Conservation (phyloP, 768 basidiomycete species). For the Pleurotus ostreatus region DNA sequence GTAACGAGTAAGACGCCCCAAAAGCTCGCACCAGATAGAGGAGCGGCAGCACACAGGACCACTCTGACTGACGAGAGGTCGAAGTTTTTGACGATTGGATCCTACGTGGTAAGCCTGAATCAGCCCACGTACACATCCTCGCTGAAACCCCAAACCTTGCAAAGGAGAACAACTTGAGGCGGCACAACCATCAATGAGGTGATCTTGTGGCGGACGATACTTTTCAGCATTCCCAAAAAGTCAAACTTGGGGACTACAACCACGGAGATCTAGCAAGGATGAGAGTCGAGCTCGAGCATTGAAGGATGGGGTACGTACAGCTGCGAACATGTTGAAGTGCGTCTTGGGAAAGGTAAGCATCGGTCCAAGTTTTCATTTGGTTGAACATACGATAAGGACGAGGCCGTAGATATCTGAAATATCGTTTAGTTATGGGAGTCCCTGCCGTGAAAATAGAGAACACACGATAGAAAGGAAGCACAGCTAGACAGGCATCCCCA, state of each 20-base stretch:
- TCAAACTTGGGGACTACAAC: slow-evolving; percentile 63
- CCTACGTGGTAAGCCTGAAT: slow-evolving; percentile 25
- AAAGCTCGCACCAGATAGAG: slow-evolving; percentile 33
- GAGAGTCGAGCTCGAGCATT: neutral
- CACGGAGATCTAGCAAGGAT: slow-evolving; percentile 36
- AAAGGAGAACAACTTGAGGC: slow-evolving; percentile 51
- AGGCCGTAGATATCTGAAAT: slow-evolving; percentile 62
- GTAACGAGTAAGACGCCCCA: too few species aligned
- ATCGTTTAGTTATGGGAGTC: neutral
- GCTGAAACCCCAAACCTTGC: slow-evolving; percentile 37
- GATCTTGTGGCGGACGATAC: slow-evolving; percentile 57
- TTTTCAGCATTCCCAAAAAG: slow-evolving; percentile 54
- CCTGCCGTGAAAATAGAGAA: neutral
- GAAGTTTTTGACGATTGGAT: slow-evolving; percentile 47
- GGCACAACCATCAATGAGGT: slow-evolving; percentile 55
- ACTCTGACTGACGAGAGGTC: slow-evolving; percentile 40
- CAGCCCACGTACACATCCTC: neutral
- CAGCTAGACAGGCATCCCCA: slow-evolving; percentile 59
- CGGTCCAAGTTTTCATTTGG: neutral
- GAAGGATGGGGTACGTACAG: slow-evolving; percentile 31
- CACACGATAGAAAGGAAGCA: slow-evolving; percentile 61
- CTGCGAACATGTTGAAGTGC: slow-evolving; percentile 52
- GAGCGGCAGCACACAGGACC: slow-evolving; percentile 55
- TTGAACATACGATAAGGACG: slow-evolving; percentile 42
- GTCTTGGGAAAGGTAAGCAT: slow-evolving; percentile 28